Conservation (phyloP, 2,329 filamentous ascomycete genomes). For the Dactylellina haptotyla region DNA sequence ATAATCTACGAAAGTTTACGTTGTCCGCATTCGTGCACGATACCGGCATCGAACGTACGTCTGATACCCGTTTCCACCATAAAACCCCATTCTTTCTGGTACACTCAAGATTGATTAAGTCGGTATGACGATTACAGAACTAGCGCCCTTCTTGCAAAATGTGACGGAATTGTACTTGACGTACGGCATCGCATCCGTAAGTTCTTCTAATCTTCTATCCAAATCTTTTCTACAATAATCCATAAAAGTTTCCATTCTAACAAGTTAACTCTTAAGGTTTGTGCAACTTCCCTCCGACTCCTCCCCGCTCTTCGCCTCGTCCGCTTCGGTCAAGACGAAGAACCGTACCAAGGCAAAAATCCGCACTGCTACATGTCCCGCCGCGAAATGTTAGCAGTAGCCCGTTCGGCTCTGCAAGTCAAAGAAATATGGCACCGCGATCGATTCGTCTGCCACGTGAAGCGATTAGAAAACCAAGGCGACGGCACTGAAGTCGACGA, state of each 20-base stretch:
- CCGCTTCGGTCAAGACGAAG: conserved; percentile 25
- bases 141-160: conserved; percentile 22
- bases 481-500: conserved; percentile 19
- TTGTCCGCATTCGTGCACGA: conserved; percentile 22
- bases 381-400: conserved; percentile 22
- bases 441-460: conserved; percentile 28
- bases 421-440: conserved; percentile 32
- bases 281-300: conserved; percentile 2
- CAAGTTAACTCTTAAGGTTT: too few relatives aligned
- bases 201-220: neutral
- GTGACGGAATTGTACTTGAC: conserved; percentile 2
- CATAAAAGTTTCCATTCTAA: too few relatives aligned
- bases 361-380: conserved; percentile 41
- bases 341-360: conserved; percentile 10
- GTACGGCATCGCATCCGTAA: conserved; percentile 12
- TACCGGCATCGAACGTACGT: conserved; percentile 21
- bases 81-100: neutral
- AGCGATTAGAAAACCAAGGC: neutral
- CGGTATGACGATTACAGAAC: neutral
- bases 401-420: neutral
- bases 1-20: conserved; percentile 13
- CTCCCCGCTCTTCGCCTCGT: conserved; percentile 26
- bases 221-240: neutral
- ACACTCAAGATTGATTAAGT: neutral
- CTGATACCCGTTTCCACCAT: too few relatives aligned